Evolutionary conservation across 83 land plant species (phyloP), one percentile per base, ranked within the genome.

Genomic region (Larix sibirica): DNA sequence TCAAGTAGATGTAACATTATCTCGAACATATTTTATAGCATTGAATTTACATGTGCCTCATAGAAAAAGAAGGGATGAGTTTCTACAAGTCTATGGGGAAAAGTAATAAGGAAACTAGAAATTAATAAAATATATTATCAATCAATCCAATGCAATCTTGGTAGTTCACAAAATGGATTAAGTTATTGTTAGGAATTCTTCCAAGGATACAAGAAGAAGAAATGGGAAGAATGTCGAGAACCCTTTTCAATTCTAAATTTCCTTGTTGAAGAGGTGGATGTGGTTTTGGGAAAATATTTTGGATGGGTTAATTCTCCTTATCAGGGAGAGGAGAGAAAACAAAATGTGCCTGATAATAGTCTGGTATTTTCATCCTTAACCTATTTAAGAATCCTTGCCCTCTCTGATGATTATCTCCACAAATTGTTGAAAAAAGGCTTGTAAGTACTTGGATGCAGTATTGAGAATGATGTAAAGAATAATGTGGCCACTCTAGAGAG

Each of bases 371-470:
- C 70, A 17, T 86, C 71, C 58, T 59, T 97, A 83, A 89, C 80
- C 20, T 92, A 90, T 59, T 63, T 97, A 80, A 91, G 83, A 61
- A 86, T 81, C 69, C 84, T 95, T 17, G 89, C 91, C 79, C 90
- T 95, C 21, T 85, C 90, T 2, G 89, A 94, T 77, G 95, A 87
- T 21, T 96, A 97, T 70, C 81, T 97, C 23, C 21, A 76, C 62
- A 94, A 88, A 62, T 28, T 97, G 64, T 86, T 97, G 13, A 95
- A 92, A 73, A 95, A 97, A 70, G 95, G 95, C 79, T 98, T 98
- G 3, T 98, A 97, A 84, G 93, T 92, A 16, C 89, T 97, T 23
- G n/a, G n/a, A n/a, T n/a, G n/a, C n/a, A n/a, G n/a, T n/a, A n/a
- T n/a, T n/a, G n/a, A n/a, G n/a, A n/a, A 88, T 24, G 97, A 93